Percentiles rank a stretch among this genome's conserved stretches.
phyloP scores from a whole-genome alignment of 106 monocot species.

The Dendrobium nobile region DNA sequence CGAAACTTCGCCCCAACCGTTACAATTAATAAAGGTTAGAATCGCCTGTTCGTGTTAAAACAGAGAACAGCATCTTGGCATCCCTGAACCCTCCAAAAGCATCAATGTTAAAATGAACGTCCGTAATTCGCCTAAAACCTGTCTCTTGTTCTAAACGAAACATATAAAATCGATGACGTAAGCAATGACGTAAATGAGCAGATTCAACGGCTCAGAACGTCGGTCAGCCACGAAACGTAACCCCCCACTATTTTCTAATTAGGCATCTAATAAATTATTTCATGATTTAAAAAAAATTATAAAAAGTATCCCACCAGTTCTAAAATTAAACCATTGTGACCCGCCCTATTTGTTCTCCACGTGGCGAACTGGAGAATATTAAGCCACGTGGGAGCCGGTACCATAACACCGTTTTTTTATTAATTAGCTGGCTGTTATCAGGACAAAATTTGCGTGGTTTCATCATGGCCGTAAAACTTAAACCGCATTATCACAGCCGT shows the following conservation, averaged over 20 bases:
- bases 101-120: background rate
- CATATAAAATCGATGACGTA: background rate
- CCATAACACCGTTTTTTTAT: background rate
- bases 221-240: background rate
- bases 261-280: background rate
- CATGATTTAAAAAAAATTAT: background rate
- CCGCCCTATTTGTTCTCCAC: background rate
- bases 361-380: background rate
- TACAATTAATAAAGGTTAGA: too few species aligned
- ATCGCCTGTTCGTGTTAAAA: too few species aligned
- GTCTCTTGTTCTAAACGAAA: background rate
- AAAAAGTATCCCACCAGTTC: background rate
- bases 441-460: background rate
- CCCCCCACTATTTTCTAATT: too few species aligned
- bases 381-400: background rate
- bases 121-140: background rate
- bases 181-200: constrained; percentile 3
- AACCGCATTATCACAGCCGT: background rate
- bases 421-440: background rate
- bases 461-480: background rate
- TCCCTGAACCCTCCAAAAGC: too few species aligned
- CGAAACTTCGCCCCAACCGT: too few species aligned
- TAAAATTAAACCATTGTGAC: background rate
- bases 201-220: background rate
- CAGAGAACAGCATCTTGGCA: too few species aligned